Base-by-base conservation (phyloP, 2,329 filamentous ascomycete genomes). In the Chaetomium strumarium region DNA sequence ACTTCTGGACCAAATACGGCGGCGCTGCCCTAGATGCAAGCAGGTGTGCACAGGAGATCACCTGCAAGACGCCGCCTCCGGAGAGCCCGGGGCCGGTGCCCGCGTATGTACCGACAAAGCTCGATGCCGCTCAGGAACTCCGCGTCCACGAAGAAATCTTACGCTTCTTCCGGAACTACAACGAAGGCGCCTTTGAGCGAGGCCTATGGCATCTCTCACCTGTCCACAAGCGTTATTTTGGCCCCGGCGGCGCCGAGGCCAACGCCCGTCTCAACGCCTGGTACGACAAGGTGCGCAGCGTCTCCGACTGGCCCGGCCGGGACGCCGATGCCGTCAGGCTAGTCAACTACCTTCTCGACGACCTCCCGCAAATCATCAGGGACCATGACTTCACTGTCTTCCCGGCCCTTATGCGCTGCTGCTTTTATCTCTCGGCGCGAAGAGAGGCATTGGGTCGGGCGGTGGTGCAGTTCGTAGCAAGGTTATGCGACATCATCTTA, bases 331-430 rank as follows among this genome's bases (percentile, higher is more conserved):
- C 57, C 1, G 61, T 64, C 17, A 40, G 31, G 5, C 51, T 58
- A 13, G 52, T 63, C 37, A 58, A 61, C 55, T 29, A 16, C 13
- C 54, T 57, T 39, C 55, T 65, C 45, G 62, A 65, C 49, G 49
- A 59, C 41, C 53, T 65, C 17, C 53, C 51, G 8, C 54, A 57
- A 53, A 52, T 62, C 38, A 42, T 65, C 30, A 47, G 45, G 12
- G 61, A 63, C 19, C 55, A 64, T 40, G 63, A 64, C 43, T 57
- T 55, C 16, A 41, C 58, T 7, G 49, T 64, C 24, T 56, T 65
- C 39, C 48, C 51, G 4, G 51, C 51, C 1, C 48, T 58, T 8
- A 45, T 60, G 43, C 44, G 49, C 1, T 53, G 49, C 14, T 56
- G 46, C 24, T 62, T 57, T 37, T 55, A 61, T 33, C 42, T 64